Evolutionary conservation across 1,284 basidiomycete species (phyloP), one percentile per base, ranked within the genome.

Genomic region (Schizophyllum commune): DNA sequence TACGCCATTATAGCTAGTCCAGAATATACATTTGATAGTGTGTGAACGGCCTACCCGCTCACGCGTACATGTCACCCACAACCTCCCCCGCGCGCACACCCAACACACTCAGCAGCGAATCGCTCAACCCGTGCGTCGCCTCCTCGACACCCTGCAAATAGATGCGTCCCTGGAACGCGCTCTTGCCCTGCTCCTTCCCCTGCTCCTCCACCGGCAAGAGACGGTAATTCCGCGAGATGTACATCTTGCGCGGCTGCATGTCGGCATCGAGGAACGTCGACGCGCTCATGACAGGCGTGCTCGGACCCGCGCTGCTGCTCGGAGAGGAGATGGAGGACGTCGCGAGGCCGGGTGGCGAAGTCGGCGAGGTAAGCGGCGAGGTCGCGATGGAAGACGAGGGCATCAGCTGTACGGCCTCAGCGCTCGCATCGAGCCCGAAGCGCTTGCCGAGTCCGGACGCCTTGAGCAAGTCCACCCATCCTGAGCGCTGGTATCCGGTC

Each of bases 101-200:
- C 21, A 82, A 61, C 15, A 83, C 79, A 64, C 82, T 84, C 61
- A 85, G 68, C 32, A 85, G 68, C 9, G 81, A 83, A 64, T 85
- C 84, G 64, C 80, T 82, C 58, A 85, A 70, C 1, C 83, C 83
- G 69, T 85, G 84, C 5, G 81, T 83, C 52, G 75, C 71, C 68
- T 85, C 83, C 60, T 79, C 80, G 54, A 80, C 76, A 27, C 83
- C 84, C 67, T 85, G 84, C 17, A 85, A 66, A 66, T 84, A 85
- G 9, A 85, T 72, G 17, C 77, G 72, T 2, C 81, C 74, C 56
- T 71, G 68, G 54, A 75, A 72, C 21, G 51, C 19, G 9, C 39
- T 51, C n/a, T 64, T 58, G 34, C 65, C 65, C 51, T 58, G 17
- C 63, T 22, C 62, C 66, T n/a, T 39, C 57, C 57, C 5, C 60